phyloP scores from a whole-genome alignment of 2,329 filamentous ascomycete species.

The Trichoderma simmonsii region DNA sequence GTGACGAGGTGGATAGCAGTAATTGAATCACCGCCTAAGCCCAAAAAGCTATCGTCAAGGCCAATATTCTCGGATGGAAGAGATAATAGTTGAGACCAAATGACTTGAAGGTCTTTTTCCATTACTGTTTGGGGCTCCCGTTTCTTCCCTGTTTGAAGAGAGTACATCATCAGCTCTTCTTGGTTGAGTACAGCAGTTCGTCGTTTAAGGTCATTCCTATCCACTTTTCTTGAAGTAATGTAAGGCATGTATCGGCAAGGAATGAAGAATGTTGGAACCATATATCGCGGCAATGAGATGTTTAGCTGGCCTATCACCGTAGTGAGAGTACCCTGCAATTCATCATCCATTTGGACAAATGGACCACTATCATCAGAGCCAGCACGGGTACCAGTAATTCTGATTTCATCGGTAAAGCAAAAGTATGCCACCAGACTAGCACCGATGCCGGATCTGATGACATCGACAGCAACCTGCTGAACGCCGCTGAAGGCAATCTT shows the following conservation, averaged over 20 bases:
- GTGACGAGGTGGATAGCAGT: constrained; percentile 19
- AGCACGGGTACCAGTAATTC: background rate
- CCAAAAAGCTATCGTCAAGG: constrained; percentile 20
- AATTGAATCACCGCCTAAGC: constrained; percentile 37
- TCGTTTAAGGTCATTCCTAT: constrained; percentile 17
- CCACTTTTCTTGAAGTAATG: constrained; percentile 23
- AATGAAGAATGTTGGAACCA: constrained; percentile 24
- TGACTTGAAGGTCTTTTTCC: constrained; percentile 11
- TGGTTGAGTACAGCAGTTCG: background rate
- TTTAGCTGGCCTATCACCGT: constrained; percentile 20
- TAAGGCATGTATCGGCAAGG: constrained; percentile 23
- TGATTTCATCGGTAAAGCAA: constrained; percentile 14
- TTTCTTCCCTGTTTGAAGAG: constrained; percentile 4
- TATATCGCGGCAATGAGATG: constrained; percentile 22
- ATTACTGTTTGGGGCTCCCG: background rate
- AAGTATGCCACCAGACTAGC: constrained; percentile 11
- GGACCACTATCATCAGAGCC: background rate
- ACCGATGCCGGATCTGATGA: background rate
- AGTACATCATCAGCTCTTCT: constrained; percentile 5
- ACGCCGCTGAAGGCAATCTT: background rate
- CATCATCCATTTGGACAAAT: constrained; percentile 15
- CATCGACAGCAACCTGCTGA: constrained; percentile 14
- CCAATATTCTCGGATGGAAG: constrained; percentile 17
- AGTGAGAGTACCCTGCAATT: constrained; percentile 16
- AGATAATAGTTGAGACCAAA: constrained; percentile 22